Conservation (phyloP, 805 yeast genomes). For the Lachancea sp. region DNA sequence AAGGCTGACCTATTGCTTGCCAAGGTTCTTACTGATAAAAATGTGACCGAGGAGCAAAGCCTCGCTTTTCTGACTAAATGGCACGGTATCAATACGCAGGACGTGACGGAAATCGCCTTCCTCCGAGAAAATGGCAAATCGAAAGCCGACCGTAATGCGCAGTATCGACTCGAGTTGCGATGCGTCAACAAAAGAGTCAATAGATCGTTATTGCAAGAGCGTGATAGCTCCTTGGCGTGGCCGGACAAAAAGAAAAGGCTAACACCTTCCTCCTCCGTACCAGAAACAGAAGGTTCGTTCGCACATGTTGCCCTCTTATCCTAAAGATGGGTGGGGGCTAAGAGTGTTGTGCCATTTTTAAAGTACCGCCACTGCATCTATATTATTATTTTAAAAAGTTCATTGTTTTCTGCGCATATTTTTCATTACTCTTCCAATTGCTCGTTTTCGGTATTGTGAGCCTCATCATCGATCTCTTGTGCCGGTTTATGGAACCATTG, state of each 20-base stretch:
- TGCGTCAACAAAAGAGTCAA: constrained; percentile 22
- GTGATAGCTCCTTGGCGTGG: constrained; percentile 21
- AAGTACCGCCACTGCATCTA: too few relatives aligned
- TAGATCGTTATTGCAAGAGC: constrained; percentile 18
- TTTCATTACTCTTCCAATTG: neutral
- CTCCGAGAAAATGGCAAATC: constrained; percentile 4
- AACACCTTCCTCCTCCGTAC: neutral
- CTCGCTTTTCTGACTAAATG: constrained; percentile 14
- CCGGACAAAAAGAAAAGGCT: constrained; percentile 15
- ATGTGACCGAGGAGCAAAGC: constrained; percentile 1
- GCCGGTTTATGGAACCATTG: constrained; percentile 3
- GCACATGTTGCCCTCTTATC: constrained; percentile 19
- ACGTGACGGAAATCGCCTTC: constrained; percentile 16
- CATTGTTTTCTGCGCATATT: neutral
- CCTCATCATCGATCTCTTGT: neutral
- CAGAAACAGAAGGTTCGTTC: constrained; percentile 8
- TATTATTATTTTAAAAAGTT: too few relatives aligned
- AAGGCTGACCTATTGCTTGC: constrained; percentile 6
- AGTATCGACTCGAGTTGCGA: constrained; percentile 17
- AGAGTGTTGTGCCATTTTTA: too few relatives aligned
- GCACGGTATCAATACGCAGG: constrained; percentile 22
- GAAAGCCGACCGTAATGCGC: constrained; percentile 6
- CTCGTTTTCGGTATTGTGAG: constrained; percentile 1
- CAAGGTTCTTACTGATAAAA: constrained; percentile 1
- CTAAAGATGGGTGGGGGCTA: too few relatives aligned